Conservation (phyloP, 75 land plant species). For the Selaginella moellendorffii region DNA sequence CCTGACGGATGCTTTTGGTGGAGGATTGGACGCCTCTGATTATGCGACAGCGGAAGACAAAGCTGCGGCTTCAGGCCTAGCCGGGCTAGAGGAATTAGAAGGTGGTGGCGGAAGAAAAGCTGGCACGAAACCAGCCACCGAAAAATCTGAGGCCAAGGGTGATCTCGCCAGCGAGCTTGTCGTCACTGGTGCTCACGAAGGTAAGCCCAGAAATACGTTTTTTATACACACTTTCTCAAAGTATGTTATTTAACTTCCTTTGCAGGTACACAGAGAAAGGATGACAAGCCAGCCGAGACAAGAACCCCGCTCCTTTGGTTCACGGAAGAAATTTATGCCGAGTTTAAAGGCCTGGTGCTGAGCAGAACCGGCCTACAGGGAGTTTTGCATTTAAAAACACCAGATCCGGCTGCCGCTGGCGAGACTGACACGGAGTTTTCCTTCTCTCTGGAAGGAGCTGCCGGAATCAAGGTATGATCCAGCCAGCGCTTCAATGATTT, state of each 20-base stretch:
- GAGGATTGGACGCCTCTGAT: conserved; percentile 90
- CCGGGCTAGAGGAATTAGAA: conserved; percentile 58
- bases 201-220: not conserved
- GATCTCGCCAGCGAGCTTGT: not conserved
- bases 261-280: conserved; percentile 3
- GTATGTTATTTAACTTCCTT: not conserved
- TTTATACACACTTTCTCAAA: not conserved
- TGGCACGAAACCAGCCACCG: conserved; percentile 7
- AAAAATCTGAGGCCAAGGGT: not conserved
- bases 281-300: conserved; percentile 18
- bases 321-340: conserved; percentile 59
- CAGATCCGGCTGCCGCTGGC: conserved; percentile 26
- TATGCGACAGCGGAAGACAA: conserved; percentile 36
- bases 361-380: conserved; percentile 54
- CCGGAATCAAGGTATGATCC: conserved; percentile 32
- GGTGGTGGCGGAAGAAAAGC: conserved; percentile 17
- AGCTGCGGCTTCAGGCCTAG: conserved; percentile 26
- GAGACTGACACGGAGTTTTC: conserved; percentile 77
- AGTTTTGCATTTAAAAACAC: conserved; percentile 41
- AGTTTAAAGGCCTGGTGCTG: conserved; percentile 63
- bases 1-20: conserved; percentile 68
- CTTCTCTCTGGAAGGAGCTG: conserved; percentile 50
- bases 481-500: too few species aligned
- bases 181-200: not conserved
- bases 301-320: conserved; percentile 64